phyloP scores from a whole-genome alignment of 2,329 filamentous ascomycete species.

The Fusarium foetens region DNA sequence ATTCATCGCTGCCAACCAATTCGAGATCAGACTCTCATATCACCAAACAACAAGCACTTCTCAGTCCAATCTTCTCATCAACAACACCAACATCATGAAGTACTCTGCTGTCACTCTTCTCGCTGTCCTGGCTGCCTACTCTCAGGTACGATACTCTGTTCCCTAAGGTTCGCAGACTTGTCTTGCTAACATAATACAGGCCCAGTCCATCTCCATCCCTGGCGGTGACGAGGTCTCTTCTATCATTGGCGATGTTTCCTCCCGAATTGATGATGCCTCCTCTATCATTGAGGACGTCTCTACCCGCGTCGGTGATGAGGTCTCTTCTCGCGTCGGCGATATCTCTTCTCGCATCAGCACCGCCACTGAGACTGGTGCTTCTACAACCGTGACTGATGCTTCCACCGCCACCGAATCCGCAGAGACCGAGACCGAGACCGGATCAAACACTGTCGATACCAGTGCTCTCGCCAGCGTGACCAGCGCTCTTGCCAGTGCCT shows the following conservation, averaged over 20 bases:
- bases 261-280: conserved; percentile 15
- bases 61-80: conserved; percentile 5
- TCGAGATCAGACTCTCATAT: conserved; percentile 3
- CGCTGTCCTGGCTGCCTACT: conserved; percentile 46
- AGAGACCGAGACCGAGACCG: conserved; percentile 22
- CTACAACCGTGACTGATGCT: conserved; percentile 11
- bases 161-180: not conserved
- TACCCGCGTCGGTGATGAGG: conserved; percentile 13
- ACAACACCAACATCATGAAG: conserved; percentile 49
- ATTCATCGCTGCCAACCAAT: conserved; percentile 21
- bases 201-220: conserved; percentile 24
- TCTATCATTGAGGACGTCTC: conserved; percentile 19
- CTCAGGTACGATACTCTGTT: conserved; percentile 22
- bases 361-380: conserved; percentile 13
- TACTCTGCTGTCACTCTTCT: conserved; percentile 48
- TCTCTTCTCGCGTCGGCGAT: conserved; percentile 15
- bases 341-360: conserved; percentile 25
- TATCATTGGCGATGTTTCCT: conserved; percentile 22
- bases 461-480: conserved; percentile 27
- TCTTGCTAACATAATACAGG: conserved; percentile 16
- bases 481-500: conserved; percentile 31
- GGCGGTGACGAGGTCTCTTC: conserved; percentile 21
- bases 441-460: conserved; percentile 27
- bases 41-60: conserved; percentile 16
- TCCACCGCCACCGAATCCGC: conserved; percentile 33